A percentile compares a stretch with the other conserved stretches of the same genome.
Conservation (phyloP, 805 yeast species). For the Ogataea thermomethanolica region DNA sequence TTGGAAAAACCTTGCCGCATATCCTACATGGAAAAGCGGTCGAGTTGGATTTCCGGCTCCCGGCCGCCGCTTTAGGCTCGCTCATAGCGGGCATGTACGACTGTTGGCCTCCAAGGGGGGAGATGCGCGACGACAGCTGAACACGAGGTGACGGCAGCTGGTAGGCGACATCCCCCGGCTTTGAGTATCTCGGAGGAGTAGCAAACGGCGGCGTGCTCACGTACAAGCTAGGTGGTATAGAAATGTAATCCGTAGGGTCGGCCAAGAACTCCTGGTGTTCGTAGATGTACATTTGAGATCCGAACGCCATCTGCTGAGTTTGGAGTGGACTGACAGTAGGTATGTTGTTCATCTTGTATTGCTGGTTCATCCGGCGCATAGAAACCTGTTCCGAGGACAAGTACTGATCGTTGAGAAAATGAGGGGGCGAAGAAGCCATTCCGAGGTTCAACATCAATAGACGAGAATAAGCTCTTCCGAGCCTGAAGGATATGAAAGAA, state of each 20-base stretch:
- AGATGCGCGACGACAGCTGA: neutral
- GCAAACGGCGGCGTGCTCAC: neutral
- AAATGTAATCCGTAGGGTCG: neutral
- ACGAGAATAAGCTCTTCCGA: neutral
- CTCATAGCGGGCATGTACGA: neutral
- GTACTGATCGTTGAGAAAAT: neutral
- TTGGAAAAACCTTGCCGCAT: constrained; percentile 45
- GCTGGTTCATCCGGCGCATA: neutral
- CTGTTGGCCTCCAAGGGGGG: neutral
- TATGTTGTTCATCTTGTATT: neutral
- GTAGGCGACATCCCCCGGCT: neutral
- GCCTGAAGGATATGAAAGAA: neutral
- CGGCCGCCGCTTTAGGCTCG: neutral
- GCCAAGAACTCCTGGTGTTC: neutral
- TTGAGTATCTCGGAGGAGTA: neutral
- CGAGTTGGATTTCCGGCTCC: constrained; percentile 5
- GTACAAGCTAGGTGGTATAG: neutral
- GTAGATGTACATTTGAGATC: neutral
- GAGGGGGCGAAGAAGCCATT: neutral
- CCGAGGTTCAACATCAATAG: constrained; percentile 1
- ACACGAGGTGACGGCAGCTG: neutral
- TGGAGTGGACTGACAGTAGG: neutral
- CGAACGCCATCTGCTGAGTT: neutral
- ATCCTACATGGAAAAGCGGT: constrained; percentile 36
- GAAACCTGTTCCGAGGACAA: neutral